Base-by-base conservation (phyloP, 169 alveolate genomes). In the Eimeria zaria region DNA sequence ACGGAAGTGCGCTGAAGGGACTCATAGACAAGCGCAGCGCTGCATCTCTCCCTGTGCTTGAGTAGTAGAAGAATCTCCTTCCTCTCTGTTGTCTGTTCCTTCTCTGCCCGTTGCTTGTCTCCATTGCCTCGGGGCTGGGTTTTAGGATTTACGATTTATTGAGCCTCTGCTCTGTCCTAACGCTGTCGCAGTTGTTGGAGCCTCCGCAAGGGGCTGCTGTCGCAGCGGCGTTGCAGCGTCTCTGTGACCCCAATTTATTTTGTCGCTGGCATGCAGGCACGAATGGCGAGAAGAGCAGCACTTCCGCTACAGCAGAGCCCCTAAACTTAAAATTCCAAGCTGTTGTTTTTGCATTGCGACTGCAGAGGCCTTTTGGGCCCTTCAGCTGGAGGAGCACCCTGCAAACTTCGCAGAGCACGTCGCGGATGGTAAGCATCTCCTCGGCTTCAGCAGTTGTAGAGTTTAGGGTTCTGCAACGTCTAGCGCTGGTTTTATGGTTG, bases 311-410 rank as follows among this genome's bases (percentile, higher is more conserved):
- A 16, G 74, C 74, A 20, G 3, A 62, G 27, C 5, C 12, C 6
- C 41, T 4, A n/a, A 62, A 27, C 39, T 27, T 62, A 62, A 62
- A 62, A 62, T 12, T 12, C 12, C 74, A 62, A 62, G 14, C 74
- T 20, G 33, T 27, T 67, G 89, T 89, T 36, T 55, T 30, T 71
- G 41, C 48, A 6, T 46, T 69, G 96, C 48, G 5, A 53, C 62
- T 46, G 60, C 97, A 84, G 97, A 83, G n/a, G 97, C 95, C 24
- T 84, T 95, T 24, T 95, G 97, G 97, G 93, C 91, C 18, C 71
- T 85, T 95, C 97, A 95, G 76, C n/a, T 85, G 93, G 67, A 46
- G 46, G 97, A 95, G 48, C 91, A 85, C 36, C 97, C 97, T 6
- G 60, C 85, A 5, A 51, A 67, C 91, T 95, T 95, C 51, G 97